These are phyloP conservation scores for Calonectria pseudoreteaudii DNA, from an alignment of 2,329 filamentous ascomycete species.

Conservation along the genomic window DNA sequence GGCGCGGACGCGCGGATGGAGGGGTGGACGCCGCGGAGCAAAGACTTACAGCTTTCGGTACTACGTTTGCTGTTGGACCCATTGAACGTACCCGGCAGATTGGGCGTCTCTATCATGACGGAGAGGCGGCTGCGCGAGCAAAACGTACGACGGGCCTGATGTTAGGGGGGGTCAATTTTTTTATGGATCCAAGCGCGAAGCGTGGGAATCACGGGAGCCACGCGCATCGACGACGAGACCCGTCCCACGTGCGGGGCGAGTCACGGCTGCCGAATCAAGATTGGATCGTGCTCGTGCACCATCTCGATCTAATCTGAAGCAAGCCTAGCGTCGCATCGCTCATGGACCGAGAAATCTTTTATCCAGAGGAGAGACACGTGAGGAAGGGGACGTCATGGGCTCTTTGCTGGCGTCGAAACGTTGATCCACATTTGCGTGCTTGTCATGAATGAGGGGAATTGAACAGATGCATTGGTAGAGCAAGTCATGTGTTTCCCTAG, in stretches of 20 bases:
- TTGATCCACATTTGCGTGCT: not conserved
- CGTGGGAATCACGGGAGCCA: not conserved
- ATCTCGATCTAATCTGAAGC: not conserved
- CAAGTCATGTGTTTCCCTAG: not conserved
- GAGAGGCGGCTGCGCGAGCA: not conserved
- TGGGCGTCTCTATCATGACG: not conserved
- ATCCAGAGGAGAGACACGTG: conserved; percentile 6
- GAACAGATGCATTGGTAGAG: not conserved
- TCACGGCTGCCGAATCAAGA: not conserved
- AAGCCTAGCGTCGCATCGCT: not conserved
- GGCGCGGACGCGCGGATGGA: not conserved
- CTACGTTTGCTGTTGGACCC: not conserved
- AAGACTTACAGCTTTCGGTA: not conserved
- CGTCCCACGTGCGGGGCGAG: not conserved
- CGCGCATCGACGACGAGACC: not conserved
- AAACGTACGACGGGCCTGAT: not conserved
- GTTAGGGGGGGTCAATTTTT: not conserved
- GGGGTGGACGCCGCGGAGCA: not conserved
- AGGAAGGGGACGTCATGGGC: not conserved
- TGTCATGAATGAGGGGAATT: not conserved
- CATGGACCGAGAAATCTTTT: not conserved
- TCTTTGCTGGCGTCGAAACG: not conserved
- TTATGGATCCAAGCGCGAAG: not conserved
- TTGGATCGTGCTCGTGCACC: not conserved
- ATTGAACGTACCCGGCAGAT: not conserved